Evolutionary conservation across 441 rosid genomes (phyloP).

Genomic region (Populus trichocarpa): DNA sequence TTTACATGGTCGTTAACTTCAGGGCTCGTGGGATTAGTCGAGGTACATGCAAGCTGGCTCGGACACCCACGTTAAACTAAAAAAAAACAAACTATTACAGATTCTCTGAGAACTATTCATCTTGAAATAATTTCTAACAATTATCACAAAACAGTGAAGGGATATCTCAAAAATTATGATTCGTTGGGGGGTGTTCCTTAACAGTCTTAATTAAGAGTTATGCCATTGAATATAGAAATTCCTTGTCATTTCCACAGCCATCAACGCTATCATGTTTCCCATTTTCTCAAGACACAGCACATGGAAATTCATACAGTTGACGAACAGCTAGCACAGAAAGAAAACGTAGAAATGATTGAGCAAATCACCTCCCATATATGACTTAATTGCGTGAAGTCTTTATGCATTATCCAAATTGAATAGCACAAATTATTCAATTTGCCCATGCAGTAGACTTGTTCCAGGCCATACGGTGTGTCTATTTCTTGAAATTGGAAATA

Average conservation of each 20-base stretch:
- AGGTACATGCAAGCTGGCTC: no score
- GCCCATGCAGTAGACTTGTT: background rate
- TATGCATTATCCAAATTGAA: no score
- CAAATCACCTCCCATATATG: background rate
- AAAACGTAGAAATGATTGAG: background rate
- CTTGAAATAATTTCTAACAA: no score
- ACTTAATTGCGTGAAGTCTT: background rate
- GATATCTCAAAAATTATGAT: no score
- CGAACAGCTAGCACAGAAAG: background rate
- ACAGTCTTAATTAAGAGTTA: background rate
- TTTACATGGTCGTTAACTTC: no score
- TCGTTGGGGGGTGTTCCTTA: background rate
- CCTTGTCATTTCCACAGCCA: background rate
- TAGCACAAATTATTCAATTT: background rate
- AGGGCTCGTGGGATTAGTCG: no score
- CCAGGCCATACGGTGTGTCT: background rate
- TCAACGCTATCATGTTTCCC: background rate
- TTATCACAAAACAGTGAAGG: no score
- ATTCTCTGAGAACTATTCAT: no score
- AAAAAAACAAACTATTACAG: no score
- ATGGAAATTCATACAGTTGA: background rate
- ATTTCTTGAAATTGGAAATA: background rate
- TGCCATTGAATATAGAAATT: background rate
- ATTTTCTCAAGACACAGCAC: background rate
- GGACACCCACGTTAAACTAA: no score